Evolutionary conservation across 1,284 basidiomycete genomes (phyloP), one percentile per base, ranked within the genome.

Genomic region (Sporisorium exsertum): DNA sequence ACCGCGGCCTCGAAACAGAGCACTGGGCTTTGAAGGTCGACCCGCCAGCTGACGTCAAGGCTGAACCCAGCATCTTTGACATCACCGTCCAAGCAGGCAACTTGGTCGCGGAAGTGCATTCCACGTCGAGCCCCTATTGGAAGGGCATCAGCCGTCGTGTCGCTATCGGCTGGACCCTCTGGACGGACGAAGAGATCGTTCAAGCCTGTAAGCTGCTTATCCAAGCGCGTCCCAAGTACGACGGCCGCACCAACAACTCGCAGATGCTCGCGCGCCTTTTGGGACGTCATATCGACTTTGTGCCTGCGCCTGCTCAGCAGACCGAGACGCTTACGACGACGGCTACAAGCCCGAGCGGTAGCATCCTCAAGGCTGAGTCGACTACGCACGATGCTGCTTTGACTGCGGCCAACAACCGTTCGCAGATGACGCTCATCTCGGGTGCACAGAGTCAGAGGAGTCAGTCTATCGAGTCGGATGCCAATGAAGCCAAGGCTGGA

Each of bases 21-120:
- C 75, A 77, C 49, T 77, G 75, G 75, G 75, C 75, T 3, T 58
- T 77, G 37, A 73, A 71, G 40, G 61, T 74, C 43, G 74, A 77
- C 16, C 51, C 74, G 3, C 62, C 27, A 1, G 4, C 42, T 42
- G 15, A 43, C 20, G 20, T 43, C 43, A 66, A 72, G 24, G 37
- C 37, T 2, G 33, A 66, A 20, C 47, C 71, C 26, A 60, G 53
- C 60, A 73, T 77, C 43, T 55, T 77, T 40, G 71, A 77, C 50
- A 73, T 74, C 22, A 77, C 65, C 8, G 15, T 71, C 18, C 61
- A 77, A 37, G 54, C 22, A 6, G 67, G 50, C n/a, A 59, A 37
- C 29, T 46, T 77, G 6, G 64, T 71, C 12, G 47, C 64, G 9
- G 49, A 64, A 12, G 27, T 71, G 3, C 64, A 61, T 27, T 10